A percentile compares a stretch with the other conserved stretches of the same genome.
phyloP scores from a whole-genome alignment of 2,329 filamentous ascomycete species.

The Fusarium citri region DNA sequence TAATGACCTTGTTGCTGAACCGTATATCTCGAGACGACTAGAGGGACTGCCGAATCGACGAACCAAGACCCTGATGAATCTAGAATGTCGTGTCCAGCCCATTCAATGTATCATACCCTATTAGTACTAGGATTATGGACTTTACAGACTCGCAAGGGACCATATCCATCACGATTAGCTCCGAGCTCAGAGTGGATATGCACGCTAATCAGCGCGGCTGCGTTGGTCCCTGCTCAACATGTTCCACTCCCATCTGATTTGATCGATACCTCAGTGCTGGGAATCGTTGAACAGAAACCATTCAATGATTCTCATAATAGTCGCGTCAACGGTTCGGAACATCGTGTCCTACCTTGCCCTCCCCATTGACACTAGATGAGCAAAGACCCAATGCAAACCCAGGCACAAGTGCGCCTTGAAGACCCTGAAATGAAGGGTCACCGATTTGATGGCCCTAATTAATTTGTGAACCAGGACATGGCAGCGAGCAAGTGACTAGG shows the following conservation, averaged over 20 bases:
- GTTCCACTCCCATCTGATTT: slow-evolving; percentile 13
- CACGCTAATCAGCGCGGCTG: slow-evolving; percentile 31
- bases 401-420: neutral
- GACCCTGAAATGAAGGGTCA: slow-evolving; percentile 27
- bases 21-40: neutral
- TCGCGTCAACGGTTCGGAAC: neutral
- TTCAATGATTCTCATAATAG: neutral
- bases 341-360: neutral
- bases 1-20: neutral
- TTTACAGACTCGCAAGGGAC: slow-evolving; percentile 19
- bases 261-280: neutral
- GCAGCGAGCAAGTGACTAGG: slow-evolving; percentile 25
- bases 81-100: slow-evolving; percentile 14
- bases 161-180: slow-evolving; percentile 32
- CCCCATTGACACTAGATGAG: neutral
- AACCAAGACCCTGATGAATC: slow-evolving; percentile 29
- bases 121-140: slow-evolving; percentile 27
- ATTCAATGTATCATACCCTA: slow-evolving; percentile 22
- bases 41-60: neutral
- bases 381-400: neutral
- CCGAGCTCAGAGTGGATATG: slow-evolving; percentile 23
- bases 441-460: slow-evolving; percentile 23
- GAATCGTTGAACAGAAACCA: neutral
- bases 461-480: slow-evolving; percentile 30
- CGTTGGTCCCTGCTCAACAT: slow-evolving; percentile 30